Evolutionary conservation across 306 rosid species (phyloP).

Genomic region (Boehmeria nivea): DNA sequence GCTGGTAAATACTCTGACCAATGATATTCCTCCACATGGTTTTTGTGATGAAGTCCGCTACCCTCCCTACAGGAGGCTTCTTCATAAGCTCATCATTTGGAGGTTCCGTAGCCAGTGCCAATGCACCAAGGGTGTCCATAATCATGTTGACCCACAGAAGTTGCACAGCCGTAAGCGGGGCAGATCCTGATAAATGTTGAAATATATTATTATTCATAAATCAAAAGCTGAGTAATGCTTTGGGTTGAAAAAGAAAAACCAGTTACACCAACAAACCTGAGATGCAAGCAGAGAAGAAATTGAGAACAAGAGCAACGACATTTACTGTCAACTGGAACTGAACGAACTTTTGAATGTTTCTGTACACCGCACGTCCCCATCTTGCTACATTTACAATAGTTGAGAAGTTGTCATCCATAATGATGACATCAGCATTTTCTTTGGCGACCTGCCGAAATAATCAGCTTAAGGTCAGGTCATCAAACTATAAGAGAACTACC

Average conservation of each 20-base stretch:
- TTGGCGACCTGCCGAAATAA: constrained; percentile 71
- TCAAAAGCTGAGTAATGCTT: too few species aligned
- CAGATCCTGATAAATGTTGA: constrained; percentile 61
- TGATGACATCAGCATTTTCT: constrained; percentile 86
- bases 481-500: too few species aligned
- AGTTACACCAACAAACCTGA: constrained; percentile 50
- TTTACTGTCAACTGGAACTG: constrained; percentile 96
- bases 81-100: constrained; percentile 74
- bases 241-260: neutral
- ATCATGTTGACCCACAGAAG: constrained; percentile 98
- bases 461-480: constrained; percentile 13
- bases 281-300: constrained; percentile 85
- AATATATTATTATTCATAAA: neutral
- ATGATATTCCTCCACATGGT: constrained; percentile 93
- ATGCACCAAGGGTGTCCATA: constrained; percentile 97
- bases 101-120: constrained; percentile 97
- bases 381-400: constrained; percentile 78
- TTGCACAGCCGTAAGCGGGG: constrained; percentile 96
- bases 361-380: constrained; percentile 97
- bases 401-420: constrained; percentile 81
- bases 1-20: constrained; percentile 90
- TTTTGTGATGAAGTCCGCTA: constrained; percentile 70
- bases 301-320: constrained; percentile 78
- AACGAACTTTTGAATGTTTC: constrained; percentile 93
- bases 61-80: constrained; percentile 62